phyloP scores from a whole-genome alignment of 768 basidiomycete genomes.

The Mycena vitilis region DNA sequence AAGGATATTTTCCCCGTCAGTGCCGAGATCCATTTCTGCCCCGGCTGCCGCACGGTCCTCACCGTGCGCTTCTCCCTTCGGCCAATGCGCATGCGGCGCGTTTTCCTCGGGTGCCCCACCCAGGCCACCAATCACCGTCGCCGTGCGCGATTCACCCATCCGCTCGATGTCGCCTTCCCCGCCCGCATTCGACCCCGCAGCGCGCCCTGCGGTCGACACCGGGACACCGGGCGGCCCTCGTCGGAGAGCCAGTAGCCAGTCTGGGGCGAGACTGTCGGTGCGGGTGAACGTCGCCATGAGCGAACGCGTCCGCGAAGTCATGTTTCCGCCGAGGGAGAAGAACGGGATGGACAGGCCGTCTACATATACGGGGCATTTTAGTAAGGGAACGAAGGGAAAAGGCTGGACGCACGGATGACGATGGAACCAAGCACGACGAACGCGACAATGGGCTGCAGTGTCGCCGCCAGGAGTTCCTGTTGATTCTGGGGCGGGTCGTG shows the following conservation, averaged over 20 bases:
- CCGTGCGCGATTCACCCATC: neutral
- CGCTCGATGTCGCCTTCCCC: conserved; percentile 2
- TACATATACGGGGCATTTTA: conserved; percentile 35
- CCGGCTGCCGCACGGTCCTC: no score
- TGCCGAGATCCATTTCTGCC: no score
- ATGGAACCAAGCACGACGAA: conserved; percentile 92
- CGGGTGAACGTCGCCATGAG: conserved; percentile 56
- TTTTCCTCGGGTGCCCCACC: neutral
- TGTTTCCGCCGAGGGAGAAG: conserved; percentile 64
- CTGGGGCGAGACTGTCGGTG: conserved; percentile 45
- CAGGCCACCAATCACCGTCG: neutral
- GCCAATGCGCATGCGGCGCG: no score
- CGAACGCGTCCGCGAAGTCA: conserved; percentile 59
- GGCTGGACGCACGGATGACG: conserved; percentile 70
- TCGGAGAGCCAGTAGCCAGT: conserved; percentile 57
- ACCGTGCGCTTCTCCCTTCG: no score
- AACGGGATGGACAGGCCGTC: conserved; percentile 80
- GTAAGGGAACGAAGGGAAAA: neutral
- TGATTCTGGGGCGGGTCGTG: conserved; percentile 71
- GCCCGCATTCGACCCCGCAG: no score
- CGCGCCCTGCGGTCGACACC: neutral
- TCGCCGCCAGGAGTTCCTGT: conserved; percentile 77
- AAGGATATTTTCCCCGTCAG: neutral
- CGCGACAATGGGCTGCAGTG: conserved; percentile 84
- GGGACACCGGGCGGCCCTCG: conserved; percentile 31